A percentile compares a stretch with the other conserved stretches of the same genome.
These are phyloP conservation scores for Oryza punctata DNA, from an alignment of 176 grass and related monocot genomes.

Conservation along the genomic window DNA sequence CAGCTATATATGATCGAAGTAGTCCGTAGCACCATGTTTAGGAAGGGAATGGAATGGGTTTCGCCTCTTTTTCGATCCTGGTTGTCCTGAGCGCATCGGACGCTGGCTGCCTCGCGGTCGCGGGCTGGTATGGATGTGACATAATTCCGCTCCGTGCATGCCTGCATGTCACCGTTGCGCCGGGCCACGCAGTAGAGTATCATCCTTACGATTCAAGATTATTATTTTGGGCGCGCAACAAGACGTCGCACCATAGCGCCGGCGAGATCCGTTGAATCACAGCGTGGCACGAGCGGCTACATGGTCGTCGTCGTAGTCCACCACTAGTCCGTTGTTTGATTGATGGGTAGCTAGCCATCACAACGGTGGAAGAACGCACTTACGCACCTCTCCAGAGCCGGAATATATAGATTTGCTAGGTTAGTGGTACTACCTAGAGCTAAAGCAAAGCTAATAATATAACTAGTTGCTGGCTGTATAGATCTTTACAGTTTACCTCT, in stretches of 20 bases:
- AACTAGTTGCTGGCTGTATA: too few relatives aligned
- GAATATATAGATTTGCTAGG: too few relatives aligned
- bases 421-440: too few relatives aligned
- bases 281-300: background rate
- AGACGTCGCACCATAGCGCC: background rate
- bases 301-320: background rate
- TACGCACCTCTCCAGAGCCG: too few relatives aligned
- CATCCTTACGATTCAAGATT: background rate
- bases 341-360: background rate
- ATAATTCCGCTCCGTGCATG: background rate
- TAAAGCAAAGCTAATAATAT: too few relatives aligned
- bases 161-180: background rate
- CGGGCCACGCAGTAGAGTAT: too few relatives aligned
- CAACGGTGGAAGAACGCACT: background rate
- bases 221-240: background rate
- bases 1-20: too few relatives aligned
- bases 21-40: too few relatives aligned
- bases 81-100: background rate
- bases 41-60: background rate
- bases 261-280: background rate
- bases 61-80: background rate
- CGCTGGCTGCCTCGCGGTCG: background rate
- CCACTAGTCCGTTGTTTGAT: background rate
- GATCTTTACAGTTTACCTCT: too few relatives aligned
- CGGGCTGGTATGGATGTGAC: slow-evolving; percentile 7